A percentile compares a stretch with the other conserved stretches of the same genome.
Conservation (phyloP, 2,329 filamentous ascomycete species). For the Venturia oleaginea region DNA sequence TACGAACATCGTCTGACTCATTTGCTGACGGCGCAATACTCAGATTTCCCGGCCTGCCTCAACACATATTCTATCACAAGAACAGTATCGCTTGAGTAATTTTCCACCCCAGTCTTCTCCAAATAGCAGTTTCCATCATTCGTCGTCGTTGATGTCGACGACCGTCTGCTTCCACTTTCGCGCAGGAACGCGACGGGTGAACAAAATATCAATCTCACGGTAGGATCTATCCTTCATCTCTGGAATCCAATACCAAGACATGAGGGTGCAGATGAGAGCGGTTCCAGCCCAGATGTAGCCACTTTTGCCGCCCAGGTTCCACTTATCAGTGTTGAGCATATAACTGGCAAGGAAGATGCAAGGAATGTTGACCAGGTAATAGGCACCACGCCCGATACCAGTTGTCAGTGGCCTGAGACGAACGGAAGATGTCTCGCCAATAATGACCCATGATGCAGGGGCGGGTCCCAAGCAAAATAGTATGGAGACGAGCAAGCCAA, state of each 20-base stretch:
- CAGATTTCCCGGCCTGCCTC: neutral
- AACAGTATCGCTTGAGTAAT: no score
- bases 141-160: constrained; percentile 32
- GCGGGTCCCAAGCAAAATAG: constrained; percentile 13
- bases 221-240: constrained; percentile 74
- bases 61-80: neutral
- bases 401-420: constrained; percentile 86
- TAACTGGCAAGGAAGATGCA: constrained; percentile 78
- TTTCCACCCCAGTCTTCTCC: neutral
- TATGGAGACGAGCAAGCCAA: constrained; percentile 41
- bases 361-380: constrained; percentile 73
- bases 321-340: constrained; percentile 80
- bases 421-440: constrained; percentile 73
- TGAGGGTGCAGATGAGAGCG: constrained; percentile 74
- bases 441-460: constrained; percentile 82
- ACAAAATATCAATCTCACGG: constrained; percentile 77
- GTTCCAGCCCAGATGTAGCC: constrained; percentile 84
- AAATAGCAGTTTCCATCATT: neutral
- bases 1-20: neutral
- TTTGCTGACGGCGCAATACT: neutral
- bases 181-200: constrained; percentile 62
- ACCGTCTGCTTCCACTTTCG: constrained; percentile 58
- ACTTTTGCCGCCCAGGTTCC: constrained; percentile 81
- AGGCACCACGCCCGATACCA: constrained; percentile 70
- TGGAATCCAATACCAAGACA: constrained; percentile 71